These are phyloP conservation scores for Solanum pinnatisectum DNA, from an alignment of 257 asterid species.

Conservation along the genomic window DNA sequence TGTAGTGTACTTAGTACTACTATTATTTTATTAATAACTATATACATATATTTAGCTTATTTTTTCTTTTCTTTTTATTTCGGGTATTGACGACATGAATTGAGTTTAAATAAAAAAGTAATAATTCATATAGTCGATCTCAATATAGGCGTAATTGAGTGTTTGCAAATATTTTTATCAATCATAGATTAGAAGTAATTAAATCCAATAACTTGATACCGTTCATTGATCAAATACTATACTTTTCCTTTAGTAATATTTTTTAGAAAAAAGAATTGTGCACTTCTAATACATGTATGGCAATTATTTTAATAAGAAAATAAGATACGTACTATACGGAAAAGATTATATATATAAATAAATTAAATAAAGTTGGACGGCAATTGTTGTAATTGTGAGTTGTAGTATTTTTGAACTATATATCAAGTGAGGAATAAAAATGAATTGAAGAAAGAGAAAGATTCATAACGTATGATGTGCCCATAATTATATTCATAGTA, in stretches of 20 bases:
- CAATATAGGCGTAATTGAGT: neutral
- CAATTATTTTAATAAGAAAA: neutral
- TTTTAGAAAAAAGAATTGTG: neutral
- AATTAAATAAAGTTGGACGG: neutral
- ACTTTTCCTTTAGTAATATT: neutral
- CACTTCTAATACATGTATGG: neutral
- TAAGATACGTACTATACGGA: neutral
- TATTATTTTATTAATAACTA: neutral
- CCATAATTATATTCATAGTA: neutral
- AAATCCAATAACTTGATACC: neutral
- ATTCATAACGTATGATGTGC: slow-evolving; percentile 15
- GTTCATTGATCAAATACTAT: neutral
- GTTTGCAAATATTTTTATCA: neutral
- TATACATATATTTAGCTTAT: neutral
- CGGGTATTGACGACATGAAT: neutral
- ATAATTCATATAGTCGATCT: neutral
- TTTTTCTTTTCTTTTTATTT: neutral
- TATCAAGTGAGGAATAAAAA: neutral
- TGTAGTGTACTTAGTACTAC: neutral
- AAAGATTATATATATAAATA: neutral
- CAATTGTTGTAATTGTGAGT: neutral
- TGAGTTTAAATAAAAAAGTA: neutral
- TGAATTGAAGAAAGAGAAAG: neutral
- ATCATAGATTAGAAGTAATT: neutral
- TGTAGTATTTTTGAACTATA: neutral